A percentile compares a stretch with the other conserved stretches of the same genome.
Conservation (phyloP, 768 basidiomycete species). For the Cubamyces lactineus region DNA sequence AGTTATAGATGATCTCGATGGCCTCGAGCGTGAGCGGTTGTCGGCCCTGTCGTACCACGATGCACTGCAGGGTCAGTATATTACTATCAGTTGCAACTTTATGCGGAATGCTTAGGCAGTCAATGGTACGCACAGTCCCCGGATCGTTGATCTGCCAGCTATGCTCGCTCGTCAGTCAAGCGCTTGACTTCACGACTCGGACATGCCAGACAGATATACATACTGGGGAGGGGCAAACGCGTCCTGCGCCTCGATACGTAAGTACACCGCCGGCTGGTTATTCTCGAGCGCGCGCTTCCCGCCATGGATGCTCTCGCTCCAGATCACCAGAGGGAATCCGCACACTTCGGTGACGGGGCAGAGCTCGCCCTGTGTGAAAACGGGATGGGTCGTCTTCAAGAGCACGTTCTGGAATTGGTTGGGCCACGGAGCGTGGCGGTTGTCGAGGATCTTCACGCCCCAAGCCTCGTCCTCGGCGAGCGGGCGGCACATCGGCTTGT, state of each 20-base stretch:
- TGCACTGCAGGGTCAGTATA: constrained; percentile 10
- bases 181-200: too few relatives aligned
- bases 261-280: constrained; percentile 31
- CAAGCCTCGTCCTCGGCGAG: constrained; percentile 26
- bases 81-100: too few relatives aligned
- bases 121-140: constrained; percentile 13
- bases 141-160: constrained; percentile 18
- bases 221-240: constrained; percentile 27
- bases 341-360: constrained; percentile 25
- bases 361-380: constrained; percentile 27
- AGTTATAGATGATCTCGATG: constrained; percentile 27
- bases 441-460: constrained; percentile 30
- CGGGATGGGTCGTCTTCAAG: constrained; percentile 22
- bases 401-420: constrained; percentile 27
- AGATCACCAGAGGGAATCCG: constrained; percentile 27
- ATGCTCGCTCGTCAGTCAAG: too few relatives aligned
- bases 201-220: too few relatives aligned
- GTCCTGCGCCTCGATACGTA: constrained; percentile 27
- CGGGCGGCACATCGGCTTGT: constrained; percentile 31
- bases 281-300: constrained; percentile 7
- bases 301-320: constrained; percentile 20
- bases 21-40: constrained; percentile 29
- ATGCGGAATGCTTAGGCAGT: too few relatives aligned
- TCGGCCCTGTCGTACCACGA: constrained; percentile 25
- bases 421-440: constrained; percentile 6